Evolutionary conservation across 169 alveolate species (phyloP).

Genomic region (Plasmodium yoelii): DNA sequence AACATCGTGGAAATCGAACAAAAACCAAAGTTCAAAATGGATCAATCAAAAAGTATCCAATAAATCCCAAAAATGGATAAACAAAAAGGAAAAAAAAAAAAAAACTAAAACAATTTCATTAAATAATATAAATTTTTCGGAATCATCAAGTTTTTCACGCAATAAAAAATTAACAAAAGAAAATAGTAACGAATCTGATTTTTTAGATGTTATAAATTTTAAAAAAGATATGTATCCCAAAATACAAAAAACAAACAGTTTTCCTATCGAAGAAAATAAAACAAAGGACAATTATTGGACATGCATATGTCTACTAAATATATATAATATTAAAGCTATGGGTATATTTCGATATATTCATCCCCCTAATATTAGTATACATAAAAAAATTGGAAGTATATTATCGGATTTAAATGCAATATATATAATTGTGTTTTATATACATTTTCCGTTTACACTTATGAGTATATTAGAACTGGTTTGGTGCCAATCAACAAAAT

Average conservation of each 20-base stretch:
- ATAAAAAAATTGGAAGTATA: conserved; percentile 18
- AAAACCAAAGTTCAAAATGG: too few species aligned
- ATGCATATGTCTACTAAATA: conserved; percentile 45
- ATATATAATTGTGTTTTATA: conserved; percentile 72
- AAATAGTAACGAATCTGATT: conserved; percentile 4
- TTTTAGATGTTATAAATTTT: conserved; percentile 20
- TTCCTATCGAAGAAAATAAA: conserved; percentile 32
- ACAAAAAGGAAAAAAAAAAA: conserved; percentile 15
- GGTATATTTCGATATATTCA: conserved; percentile 75
- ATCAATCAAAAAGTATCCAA: too few species aligned
- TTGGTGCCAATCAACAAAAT: conserved; percentile 84
- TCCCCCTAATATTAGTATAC: conserved; percentile 34
- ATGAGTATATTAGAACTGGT: conserved; percentile 80
- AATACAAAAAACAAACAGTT: neutral
- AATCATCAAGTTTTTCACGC: conserved; percentile 3
- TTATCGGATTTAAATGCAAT: conserved; percentile 47
- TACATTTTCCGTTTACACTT: conserved; percentile 80
- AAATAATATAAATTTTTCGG: neutral
- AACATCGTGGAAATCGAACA: too few species aligned
- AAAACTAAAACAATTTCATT: neutral
- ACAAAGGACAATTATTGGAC: conserved; percentile 73
- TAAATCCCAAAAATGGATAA: neutral
- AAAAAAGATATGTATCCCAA: conserved; percentile 6
- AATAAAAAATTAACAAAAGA: neutral
- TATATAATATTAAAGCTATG: conserved; percentile 53